These are phyloP conservation scores for Ogataea minuta DNA, from an alignment of 805 yeast genomes.

Conservation along the genomic window DNA sequence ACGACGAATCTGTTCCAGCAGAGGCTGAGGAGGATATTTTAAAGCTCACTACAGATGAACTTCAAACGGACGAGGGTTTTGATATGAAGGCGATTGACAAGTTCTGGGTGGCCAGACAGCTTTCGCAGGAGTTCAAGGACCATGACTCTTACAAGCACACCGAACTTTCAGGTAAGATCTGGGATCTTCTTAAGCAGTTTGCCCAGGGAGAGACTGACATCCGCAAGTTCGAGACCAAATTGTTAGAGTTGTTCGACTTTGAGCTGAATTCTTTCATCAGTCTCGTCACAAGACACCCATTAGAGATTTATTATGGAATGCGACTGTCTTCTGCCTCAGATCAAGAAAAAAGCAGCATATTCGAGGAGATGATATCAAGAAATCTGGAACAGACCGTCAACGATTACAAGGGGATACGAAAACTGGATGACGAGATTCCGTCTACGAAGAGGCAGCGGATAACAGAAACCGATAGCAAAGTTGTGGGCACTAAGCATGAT, in stretches of 20 bases:
- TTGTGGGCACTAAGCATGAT: constrained; percentile 1
- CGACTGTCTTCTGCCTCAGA: constrained; percentile 24
- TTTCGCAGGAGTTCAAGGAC: constrained; percentile 36
- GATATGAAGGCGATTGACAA: constrained; percentile 29
- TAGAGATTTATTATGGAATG: constrained; percentile 30
- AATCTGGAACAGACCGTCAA: constrained; percentile 41
- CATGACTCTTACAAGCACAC: constrained; percentile 38
- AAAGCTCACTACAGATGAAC: neutral
- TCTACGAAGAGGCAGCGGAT: constrained; percentile 11
- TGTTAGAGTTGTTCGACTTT: constrained; percentile 51
- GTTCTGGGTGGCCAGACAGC: constrained; percentile 53
- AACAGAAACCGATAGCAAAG: constrained; percentile 11
- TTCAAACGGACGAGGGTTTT: constrained; percentile 19
- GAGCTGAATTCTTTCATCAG: constrained; percentile 51
- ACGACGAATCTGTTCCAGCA: constrained; percentile 18
- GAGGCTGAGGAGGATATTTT: constrained; percentile 1
- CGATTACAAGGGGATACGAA: constrained; percentile 38
- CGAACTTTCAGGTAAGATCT: constrained; percentile 40
- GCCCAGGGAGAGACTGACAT: constrained; percentile 29
- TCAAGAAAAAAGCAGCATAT: constrained; percentile 36
- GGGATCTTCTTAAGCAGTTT: constrained; percentile 38
- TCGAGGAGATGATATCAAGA: constrained; percentile 43
- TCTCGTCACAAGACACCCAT: constrained; percentile 44
- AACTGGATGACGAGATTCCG: constrained; percentile 11
- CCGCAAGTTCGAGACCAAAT: constrained; percentile 50